phyloP scores from a whole-genome alignment of 1,284 basidiomycete genomes.

The Moesziomyces sp. region DNA sequence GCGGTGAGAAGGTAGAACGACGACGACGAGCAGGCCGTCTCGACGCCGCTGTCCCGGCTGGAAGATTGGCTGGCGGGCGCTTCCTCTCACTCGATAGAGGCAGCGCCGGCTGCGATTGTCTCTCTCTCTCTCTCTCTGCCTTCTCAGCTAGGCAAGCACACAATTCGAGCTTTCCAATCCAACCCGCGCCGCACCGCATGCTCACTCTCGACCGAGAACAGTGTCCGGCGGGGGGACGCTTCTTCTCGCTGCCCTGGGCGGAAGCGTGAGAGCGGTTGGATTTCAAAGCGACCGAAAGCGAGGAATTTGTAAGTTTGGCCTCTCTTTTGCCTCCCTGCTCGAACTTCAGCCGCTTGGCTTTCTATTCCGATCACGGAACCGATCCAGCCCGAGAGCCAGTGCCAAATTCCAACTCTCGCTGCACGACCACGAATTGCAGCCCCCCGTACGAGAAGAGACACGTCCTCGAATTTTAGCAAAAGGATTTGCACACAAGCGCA shows the following conservation, averaged over 20 bases:
- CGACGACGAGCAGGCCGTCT: conserved; percentile 23
- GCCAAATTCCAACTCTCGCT: neutral
- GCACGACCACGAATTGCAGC: neutral
- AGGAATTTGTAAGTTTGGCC: neutral
- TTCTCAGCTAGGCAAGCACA: neutral
- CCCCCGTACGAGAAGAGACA: conserved; percentile 15
- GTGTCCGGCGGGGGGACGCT: no score
- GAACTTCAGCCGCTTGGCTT: conserved; percentile 9
- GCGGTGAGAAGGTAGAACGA: conserved; percentile 14
- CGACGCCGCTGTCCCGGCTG: conserved; percentile 6
- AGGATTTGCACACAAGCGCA: no score
- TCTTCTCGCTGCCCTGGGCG: no score
- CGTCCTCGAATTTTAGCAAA: no score
- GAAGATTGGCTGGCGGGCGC: conserved; percentile 5
- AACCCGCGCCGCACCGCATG: neutral
- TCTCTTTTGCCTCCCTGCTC: no score
- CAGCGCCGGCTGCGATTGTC: neutral
- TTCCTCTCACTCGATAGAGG: neutral
- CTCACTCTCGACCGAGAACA: no score
- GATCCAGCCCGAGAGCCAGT: conserved; percentile 32
- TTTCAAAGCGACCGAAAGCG: neutral
- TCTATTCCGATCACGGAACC: conserved; percentile 42
- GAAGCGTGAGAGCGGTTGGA: neutral
- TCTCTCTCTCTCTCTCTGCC: neutral
- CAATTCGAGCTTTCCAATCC: neutral